phyloP scores from a whole-genome alignment of 2,329 filamentous ascomycete genomes.

The Fusarium pseudoanthophilum region DNA sequence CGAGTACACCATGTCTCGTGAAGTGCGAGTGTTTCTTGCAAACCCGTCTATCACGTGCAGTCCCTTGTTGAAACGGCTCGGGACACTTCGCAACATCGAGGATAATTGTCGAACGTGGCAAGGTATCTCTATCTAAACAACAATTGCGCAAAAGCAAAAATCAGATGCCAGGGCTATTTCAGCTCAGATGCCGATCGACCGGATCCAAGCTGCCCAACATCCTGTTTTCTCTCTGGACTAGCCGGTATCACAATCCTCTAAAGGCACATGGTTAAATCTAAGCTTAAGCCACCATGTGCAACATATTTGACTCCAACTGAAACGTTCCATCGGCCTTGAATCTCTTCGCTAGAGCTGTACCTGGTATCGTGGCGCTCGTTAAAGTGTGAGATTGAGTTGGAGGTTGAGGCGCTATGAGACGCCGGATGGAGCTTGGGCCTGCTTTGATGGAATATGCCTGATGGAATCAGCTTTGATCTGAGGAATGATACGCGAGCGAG shows the following conservation, averaged over 20 bases:
- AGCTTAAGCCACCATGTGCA: constrained; percentile 1
- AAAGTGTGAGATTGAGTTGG: background rate
- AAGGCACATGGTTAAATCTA: background rate
- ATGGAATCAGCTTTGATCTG: background rate
- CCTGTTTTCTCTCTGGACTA: background rate
- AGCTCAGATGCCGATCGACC: background rate
- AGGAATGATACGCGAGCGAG: background rate
- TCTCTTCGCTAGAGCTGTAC: background rate
- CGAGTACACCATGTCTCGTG: background rate
- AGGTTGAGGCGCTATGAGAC: too few relatives aligned
- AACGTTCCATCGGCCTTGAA: background rate
- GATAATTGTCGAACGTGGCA: accelerated
- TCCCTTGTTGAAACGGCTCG: background rate
- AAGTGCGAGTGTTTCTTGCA: too few relatives aligned
- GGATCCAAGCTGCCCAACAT: background rate
- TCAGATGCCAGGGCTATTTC: accelerated
- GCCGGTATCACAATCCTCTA: background rate
- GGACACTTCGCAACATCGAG: accelerated
- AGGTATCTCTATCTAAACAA: too few relatives aligned
- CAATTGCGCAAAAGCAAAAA: accelerated
- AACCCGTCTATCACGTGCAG: too few relatives aligned
- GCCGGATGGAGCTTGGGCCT: background rate
- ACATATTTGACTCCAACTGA: background rate
- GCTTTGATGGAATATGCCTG: background rate
- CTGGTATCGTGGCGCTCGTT: background rate